phyloP scores from a whole-genome alignment of 2,329 filamentous ascomycete genomes.

The Xylogone sp. region DNA sequence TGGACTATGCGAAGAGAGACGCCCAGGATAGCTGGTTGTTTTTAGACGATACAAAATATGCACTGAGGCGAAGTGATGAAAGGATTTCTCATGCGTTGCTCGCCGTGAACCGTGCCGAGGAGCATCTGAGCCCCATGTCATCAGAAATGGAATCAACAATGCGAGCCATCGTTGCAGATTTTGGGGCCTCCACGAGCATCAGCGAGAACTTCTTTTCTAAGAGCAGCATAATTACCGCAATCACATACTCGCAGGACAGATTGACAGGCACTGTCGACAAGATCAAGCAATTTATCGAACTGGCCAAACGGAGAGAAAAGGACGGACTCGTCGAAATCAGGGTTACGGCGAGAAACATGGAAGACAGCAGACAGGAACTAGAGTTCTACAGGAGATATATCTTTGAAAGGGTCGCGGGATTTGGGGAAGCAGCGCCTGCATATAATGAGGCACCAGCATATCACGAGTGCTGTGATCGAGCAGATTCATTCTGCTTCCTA shows the following conservation, averaged over 20 bases:
- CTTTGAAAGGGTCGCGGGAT: slow-evolving; percentile 7
- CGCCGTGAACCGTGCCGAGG: not conserved
- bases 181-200: slow-evolving; percentile 1
- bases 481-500: slow-evolving; percentile 3
- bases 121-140: not conserved
- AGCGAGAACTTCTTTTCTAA: not conserved
- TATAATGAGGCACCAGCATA: slow-evolving; percentile 8
- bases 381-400: slow-evolving; percentile 2
- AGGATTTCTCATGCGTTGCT: not conserved
- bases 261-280: not conserved
- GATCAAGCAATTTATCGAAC: not conserved
- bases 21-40: slow-evolving; percentile 1
- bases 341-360: slow-evolving; percentile 4
- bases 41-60: not conserved
- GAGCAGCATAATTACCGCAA: not conserved
- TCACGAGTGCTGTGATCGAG: slow-evolving; percentile 7
- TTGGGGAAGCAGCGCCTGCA: slow-evolving; percentile 7
- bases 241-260: not conserved
- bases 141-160: not conserved
- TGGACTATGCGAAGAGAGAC: not conserved
- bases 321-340: not conserved
- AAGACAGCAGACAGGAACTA: slow-evolving; percentile 7
- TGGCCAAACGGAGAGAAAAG: slow-evolving; percentile 2
- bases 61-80: not conserved
- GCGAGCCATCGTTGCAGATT: not conserved